Evolutionary conservation across 257 asterid genomes (phyloP).

Genomic region (Fraxinus quadrangulata): DNA sequence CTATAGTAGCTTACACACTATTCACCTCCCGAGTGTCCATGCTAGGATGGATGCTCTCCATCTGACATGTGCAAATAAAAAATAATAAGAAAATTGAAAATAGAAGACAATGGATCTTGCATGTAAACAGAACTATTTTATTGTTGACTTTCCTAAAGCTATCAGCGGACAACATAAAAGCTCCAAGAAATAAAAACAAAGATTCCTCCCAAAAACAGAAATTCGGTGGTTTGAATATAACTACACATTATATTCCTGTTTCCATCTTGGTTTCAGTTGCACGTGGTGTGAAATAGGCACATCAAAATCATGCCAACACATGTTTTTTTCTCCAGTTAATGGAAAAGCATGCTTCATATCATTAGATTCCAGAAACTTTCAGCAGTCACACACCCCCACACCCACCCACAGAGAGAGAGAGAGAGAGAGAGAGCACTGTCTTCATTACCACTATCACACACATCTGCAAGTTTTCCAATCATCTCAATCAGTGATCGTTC

Average conservation of each 20-base stretch:
- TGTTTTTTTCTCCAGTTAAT: background rate
- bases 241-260: background rate
- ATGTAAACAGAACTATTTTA: background rate
- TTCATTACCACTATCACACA: constrained; percentile 72
- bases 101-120: background rate
- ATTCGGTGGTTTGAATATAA: background rate
- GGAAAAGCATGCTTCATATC: background rate
- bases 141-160: background rate
- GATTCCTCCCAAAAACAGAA: background rate
- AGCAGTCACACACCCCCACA: background rate
- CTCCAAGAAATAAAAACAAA: background rate
- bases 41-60: constrained; percentile 43
- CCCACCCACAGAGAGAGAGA: background rate
- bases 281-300: background rate
- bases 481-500: constrained; percentile 77
- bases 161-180: background rate
- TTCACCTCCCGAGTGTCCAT: constrained; percentile 25
- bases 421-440: background rate
- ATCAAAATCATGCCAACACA: background rate
- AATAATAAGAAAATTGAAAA: background rate
- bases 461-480: constrained; percentile 79
- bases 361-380: background rate
- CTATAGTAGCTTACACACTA: constrained; percentile 25
- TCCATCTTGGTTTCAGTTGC: background rate
- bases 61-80: constrained; percentile 37